phyloP scores from a whole-genome alignment of 2,329 filamentous ascomycete genomes.

The Akanthomyces uredinophilus region DNA sequence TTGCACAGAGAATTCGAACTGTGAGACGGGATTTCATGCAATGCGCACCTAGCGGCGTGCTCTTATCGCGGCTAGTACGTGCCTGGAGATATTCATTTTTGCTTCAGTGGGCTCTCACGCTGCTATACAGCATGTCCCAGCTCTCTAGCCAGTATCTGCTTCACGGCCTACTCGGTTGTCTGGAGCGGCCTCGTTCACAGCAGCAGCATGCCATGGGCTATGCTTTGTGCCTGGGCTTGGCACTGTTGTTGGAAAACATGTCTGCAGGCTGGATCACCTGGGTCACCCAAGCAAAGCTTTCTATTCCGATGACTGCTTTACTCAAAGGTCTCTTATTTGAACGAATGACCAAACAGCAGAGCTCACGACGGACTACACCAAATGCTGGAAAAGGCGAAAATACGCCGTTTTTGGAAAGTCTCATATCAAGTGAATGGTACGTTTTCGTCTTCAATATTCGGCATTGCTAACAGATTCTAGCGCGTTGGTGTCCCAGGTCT shows the following conservation, averaged over 20 bases:
- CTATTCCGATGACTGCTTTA: background rate
- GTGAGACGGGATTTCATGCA: background rate
- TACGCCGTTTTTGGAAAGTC: background rate
- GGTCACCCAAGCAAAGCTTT: background rate
- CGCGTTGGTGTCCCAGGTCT: background rate
- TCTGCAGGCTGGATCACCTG: slow-evolving; percentile 7
- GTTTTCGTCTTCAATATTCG: background rate
- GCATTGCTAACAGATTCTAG: background rate
- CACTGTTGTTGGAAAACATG: slow-evolving; percentile 48
- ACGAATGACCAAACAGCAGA: slow-evolving; percentile 1
- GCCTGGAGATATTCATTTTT: background rate
- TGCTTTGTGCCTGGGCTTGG: slow-evolving; percentile 46
- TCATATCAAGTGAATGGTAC: slow-evolving; percentile 9
- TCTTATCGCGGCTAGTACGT: background rate
- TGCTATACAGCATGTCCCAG: slow-evolving; percentile 4
- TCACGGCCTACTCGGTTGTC: background rate
- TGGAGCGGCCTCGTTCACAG: slow-evolving; percentile 21
- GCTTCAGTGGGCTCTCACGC: slow-evolving; percentile 2
- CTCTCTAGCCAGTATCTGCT: slow-evolving; percentile 8
- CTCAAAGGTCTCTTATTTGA: slow-evolving; percentile 14
- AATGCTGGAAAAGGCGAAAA: background rate
- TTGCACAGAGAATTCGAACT: background rate
- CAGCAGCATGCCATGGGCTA: slow-evolving; percentile 54
- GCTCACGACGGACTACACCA: background rate
- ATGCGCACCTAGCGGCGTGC: background rate